Evolutionary conservation across 2,329 filamentous ascomycete species (phyloP).

Genomic region (Rhynchosporium secalis): DNA sequence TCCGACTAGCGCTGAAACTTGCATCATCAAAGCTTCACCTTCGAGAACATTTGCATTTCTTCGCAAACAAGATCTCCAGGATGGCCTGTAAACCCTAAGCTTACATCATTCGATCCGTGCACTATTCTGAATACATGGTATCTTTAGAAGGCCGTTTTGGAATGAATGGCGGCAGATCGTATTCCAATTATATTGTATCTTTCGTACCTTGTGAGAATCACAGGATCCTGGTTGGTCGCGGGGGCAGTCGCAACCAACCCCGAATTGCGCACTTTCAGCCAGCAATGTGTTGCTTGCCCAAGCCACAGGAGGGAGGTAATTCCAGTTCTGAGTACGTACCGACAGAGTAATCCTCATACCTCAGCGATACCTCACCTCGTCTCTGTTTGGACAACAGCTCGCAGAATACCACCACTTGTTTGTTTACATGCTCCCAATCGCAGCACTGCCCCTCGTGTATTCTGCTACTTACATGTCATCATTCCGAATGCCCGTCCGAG

Average conservation of each 20-base stretch:
- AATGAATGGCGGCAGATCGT: not conserved
- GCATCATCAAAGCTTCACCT: conserved; percentile 1
- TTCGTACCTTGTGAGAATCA: conserved; percentile 8
- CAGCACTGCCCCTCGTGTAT: conserved; percentile 5
- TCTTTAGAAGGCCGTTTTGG: not conserved
- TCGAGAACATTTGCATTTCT: conserved; percentile 8
- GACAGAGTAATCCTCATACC: conserved; percentile 2
- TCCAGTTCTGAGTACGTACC: conserved; percentile 9
- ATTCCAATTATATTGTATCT: not conserved
- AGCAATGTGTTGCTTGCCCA: not conserved
- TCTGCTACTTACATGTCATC: not conserved
- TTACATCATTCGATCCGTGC: not conserved
- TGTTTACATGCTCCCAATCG: not conserved
- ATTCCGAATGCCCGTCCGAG: not conserved
- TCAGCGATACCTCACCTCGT: conserved; percentile 1
- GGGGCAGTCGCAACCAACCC: not conserved
- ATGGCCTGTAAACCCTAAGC: not conserved
- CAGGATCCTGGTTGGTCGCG: not conserved
- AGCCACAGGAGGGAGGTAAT: conserved; percentile 7
- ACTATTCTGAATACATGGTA: too few species aligned
- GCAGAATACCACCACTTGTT: not conserved
- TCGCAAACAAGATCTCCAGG: not conserved
- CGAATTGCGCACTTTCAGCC: conserved; percentile 5
- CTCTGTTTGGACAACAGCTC: not conserved
- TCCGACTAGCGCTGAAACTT: conserved; percentile 2